Evolutionary conservation across 441 rosid genomes (phyloP).

Genomic region (Metrosideros polymorpha): DNA sequence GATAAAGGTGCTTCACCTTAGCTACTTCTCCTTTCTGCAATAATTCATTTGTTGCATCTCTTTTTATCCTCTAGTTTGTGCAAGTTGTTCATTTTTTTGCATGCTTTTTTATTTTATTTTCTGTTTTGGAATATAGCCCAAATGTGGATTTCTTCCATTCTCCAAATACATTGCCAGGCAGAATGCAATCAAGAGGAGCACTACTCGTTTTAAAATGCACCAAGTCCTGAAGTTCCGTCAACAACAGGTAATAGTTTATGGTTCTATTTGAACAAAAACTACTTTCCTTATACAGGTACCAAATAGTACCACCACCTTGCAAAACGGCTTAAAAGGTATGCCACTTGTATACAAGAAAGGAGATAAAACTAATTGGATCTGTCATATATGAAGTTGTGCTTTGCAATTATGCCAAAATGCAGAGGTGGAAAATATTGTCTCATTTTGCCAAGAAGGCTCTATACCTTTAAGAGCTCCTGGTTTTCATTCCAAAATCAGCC

Average conservation of each 20-base stretch:
- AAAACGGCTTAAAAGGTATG: not conserved
- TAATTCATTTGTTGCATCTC: not conserved
- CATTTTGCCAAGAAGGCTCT: not conserved
- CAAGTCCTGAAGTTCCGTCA: constrained; percentile 60
- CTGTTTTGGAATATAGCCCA: constrained; percentile 57
- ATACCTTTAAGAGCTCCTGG: not conserved
- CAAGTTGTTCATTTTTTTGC: constrained; percentile 8
- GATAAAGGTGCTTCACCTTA: constrained; percentile 51
- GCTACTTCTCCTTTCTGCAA: not conserved
- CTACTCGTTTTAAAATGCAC: constrained; percentile 78
- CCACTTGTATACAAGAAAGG: not conserved
- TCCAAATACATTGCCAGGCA: constrained; percentile 52
- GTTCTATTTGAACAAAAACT: not conserved
- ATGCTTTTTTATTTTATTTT: constrained; percentile 9
- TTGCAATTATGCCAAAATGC: not conserved
- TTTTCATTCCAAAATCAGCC: not conserved
- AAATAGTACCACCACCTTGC: not conserved
- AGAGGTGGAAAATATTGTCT: not conserved
- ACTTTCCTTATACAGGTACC: not conserved
- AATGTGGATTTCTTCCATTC: constrained; percentile 87
- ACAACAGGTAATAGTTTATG: constrained; percentile 35
- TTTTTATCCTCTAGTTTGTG: not conserved
- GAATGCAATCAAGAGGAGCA: constrained; percentile 50
- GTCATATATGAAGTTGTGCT: not conserved
- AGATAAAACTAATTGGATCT: not conserved